These are phyloP conservation scores for Rubroboletus satanas DNA, from an alignment of 768 basidiomycete genomes.

Conservation along the genomic window DNA sequence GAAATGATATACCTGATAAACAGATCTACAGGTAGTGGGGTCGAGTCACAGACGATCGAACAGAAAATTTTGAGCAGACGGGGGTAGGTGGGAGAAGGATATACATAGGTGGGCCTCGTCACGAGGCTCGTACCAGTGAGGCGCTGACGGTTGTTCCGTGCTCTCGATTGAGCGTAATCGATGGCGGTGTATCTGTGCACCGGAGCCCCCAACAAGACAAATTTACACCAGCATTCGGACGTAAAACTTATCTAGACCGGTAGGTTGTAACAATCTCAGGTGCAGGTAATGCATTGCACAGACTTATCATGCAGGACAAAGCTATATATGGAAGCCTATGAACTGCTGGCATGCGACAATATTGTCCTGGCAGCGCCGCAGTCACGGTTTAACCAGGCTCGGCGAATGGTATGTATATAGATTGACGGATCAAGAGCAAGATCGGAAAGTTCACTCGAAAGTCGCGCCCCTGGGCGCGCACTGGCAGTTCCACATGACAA, in stretches of 20 bases:
- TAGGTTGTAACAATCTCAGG: not conserved
- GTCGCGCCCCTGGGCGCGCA: no score
- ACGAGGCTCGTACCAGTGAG: not conserved
- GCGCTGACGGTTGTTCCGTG: constrained; percentile 2
- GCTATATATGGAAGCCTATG: not conserved
- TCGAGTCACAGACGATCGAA: constrained; percentile 14
- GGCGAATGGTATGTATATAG: not conserved
- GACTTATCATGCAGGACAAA: not conserved
- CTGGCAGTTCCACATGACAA: not conserved
- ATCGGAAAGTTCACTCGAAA: not conserved
- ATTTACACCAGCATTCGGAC: not conserved
- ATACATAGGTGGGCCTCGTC: constrained; percentile 12
- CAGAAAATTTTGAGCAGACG: constrained; percentile 1
- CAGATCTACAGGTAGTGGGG: constrained; percentile 10
- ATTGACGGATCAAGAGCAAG: not conserved
- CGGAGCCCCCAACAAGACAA: not conserved
- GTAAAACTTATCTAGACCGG: not conserved
- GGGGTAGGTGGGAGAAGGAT: constrained; percentile 18
- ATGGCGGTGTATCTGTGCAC: constrained; percentile 20
- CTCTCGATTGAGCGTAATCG: constrained; percentile 13
- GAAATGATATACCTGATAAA: constrained; percentile 4
- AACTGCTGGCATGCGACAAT: not conserved
- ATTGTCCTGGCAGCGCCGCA: not conserved
- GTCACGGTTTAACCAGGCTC: not conserved
- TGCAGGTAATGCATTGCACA: not conserved